Conservation (phyloP, 106 monocot genomes). For the Posidonia australis region DNA sequence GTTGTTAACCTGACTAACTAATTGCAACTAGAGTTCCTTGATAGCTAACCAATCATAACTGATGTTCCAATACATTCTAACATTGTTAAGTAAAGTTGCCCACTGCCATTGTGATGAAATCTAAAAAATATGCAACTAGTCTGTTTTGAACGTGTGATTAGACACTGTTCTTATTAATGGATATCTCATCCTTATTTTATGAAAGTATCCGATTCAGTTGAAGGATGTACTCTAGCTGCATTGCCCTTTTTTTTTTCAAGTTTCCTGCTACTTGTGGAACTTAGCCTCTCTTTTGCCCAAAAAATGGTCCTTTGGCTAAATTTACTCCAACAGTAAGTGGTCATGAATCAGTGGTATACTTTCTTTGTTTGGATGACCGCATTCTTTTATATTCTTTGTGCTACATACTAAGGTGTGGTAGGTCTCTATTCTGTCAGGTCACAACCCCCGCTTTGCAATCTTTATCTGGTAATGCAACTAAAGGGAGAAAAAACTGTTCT, state of each 20-base stretch:
- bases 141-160: no score
- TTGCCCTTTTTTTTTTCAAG: not conserved
- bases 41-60: no score
- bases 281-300: not conserved
- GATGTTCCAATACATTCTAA: no score
- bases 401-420: not conserved
- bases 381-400: not conserved
- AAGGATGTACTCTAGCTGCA: not conserved
- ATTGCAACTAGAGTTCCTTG: no score
- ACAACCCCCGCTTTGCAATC: not conserved
- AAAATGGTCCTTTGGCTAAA: not conserved
- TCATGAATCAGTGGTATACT: not conserved
- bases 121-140: no score
- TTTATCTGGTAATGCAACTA: not conserved
- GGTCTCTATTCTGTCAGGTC: conserved; percentile 1
- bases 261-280: not conserved
- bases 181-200: no score
- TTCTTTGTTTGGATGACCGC: not conserved
- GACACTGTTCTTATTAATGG: no score
- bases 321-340: not conserved
- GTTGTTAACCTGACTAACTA: no score
- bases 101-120: no score
- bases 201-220: not conserved
- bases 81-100: no score
- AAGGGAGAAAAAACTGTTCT: not conserved